Base-by-base conservation (phyloP, 2,329 filamentous ascomycete species). In the Pestalotiopsis sp. region DNA sequence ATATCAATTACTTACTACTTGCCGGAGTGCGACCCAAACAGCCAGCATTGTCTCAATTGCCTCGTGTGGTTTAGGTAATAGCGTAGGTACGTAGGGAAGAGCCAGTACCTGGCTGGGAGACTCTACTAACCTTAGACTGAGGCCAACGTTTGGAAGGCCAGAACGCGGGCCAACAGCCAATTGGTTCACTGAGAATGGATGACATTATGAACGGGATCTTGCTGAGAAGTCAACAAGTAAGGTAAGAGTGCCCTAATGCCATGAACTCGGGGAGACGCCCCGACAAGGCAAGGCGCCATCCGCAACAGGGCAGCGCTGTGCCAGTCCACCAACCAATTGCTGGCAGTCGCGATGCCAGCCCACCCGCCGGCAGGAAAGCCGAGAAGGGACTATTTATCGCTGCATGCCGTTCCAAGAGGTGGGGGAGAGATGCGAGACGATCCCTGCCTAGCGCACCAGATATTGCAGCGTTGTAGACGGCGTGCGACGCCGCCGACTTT, bases 271-370 rank as follows among this genome's bases (percentile, higher is more conserved):
- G 20, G 63, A 17, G 25, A 45, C 64, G 55, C 36, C 64, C 41
- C 52, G 64, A 49, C 31, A 41, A 31, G 64, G 55, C 23, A 60
- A 66, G 55, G 55, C 27, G 55, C 17, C 55, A 45, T 55, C 64
- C 52, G 55, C 39, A 58, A 49, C 64, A 66, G 39, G 55, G 64
- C 49, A 59, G 27, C 52, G 49, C 63, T 20, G 49, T 57, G 31
- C 57, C 64, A 60, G 31, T 66, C 64, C 64, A 66, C 64, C 64
- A 66, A 66, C 64, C 64, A 65, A 36, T 36, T 58, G 41, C 64
- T 58, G 64, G 57, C 23, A 12, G 9, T 55, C 17, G 64, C n/a
- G 31, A 25, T 38, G 52, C 61, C 49, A 65, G 20, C 41, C 64
- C 64, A 57, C 64, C 52, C 31, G 11, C 64, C 64, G 64, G 64